Evolutionary conservation across 352 stramenopile genomes (phyloP).

Genomic region (Phytophthora sojae): DNA sequence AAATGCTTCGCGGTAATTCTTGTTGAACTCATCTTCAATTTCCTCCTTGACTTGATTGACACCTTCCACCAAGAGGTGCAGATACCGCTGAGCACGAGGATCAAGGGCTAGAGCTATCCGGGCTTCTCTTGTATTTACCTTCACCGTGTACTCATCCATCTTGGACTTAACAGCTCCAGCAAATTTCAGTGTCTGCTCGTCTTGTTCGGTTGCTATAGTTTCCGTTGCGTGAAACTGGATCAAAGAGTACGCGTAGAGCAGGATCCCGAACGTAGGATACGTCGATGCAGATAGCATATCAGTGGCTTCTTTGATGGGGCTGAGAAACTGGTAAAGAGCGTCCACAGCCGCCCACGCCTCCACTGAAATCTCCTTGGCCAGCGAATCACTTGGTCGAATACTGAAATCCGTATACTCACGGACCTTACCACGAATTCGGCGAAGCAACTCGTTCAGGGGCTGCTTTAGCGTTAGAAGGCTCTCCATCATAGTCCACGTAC

Average conservation of each 20-base stretch:
- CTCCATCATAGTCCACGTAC: too few species aligned
- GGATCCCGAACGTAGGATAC: neutral
- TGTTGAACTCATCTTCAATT: neutral
- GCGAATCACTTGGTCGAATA: neutral
- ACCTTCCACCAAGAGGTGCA: too few species aligned
- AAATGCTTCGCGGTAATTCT: neutral
- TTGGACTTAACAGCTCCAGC: too few species aligned
- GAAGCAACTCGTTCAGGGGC: neutral
- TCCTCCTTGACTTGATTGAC: too few species aligned
- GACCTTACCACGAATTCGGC: neutral
- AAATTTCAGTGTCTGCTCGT: too few species aligned
- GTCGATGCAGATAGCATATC: neutral
- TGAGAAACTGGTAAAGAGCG: neutral
- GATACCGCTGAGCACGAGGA: too few species aligned
- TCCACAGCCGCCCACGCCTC: neutral
- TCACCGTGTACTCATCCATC: too few species aligned
- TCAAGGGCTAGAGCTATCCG: too few species aligned
- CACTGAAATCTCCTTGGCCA: neutral
- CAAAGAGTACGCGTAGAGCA: neutral
- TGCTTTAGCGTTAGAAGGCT: neutral
- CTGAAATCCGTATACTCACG: neutral
- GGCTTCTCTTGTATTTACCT: too few species aligned
- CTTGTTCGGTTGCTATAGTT: neutral
- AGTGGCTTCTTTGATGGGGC: neutral
- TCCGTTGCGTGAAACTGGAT: neutral